A percentile compares a stretch with the other conserved stretches of the same genome.
phyloP scores from a whole-genome alignment of 2,329 filamentous ascomycete genomes.

The Neofusicoccum laricinum region DNA sequence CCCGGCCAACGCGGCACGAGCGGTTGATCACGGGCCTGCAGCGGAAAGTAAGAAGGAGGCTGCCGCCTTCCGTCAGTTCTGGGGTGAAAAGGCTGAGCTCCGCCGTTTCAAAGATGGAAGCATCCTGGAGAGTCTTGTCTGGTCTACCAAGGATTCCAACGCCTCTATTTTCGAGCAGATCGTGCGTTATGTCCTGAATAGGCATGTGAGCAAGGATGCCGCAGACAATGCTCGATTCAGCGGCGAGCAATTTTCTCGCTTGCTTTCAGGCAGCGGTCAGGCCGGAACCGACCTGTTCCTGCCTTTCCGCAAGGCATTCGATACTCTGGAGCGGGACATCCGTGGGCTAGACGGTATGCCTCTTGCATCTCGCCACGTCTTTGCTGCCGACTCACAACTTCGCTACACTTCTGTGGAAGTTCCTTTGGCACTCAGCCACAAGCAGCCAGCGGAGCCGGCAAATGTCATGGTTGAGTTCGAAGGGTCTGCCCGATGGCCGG shows the following conservation, averaged over 20 bases:
- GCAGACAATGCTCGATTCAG: conserved; percentile 48
- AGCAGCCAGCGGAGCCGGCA: conserved; percentile 54
- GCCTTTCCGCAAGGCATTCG: conserved; percentile 66
- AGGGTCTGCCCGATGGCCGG: conserved; percentile 88
- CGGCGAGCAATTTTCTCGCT: conserved; percentile 45
- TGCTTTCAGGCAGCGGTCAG: conserved; percentile 39
- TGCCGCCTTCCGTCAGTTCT: conserved; percentile 80
- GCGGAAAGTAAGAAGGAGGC: conserved; percentile 84
- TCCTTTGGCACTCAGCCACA: conserved; percentile 49
- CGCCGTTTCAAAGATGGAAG: conserved; percentile 93
- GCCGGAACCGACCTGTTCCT: conserved; percentile 60
- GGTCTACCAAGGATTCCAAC: conserved; percentile 61
- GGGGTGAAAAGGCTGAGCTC: conserved; percentile 91
- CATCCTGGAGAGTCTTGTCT: conserved; percentile 88
- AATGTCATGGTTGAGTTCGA: conserved; percentile 89
- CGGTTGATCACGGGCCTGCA: conserved; percentile 82
- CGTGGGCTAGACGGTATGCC: conserved; percentile 78
- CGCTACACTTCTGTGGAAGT: conserved; percentile 67
- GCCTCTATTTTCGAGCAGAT: conserved; percentile 76
- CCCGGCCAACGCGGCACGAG: conserved; percentile 66
- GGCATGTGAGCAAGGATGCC: conserved; percentile 63
- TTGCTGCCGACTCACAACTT: conserved; percentile 67
- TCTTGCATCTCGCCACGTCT: conserved; percentile 78
- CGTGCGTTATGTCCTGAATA: conserved; percentile 64
- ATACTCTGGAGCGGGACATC: conserved; percentile 71